Evolutionary conservation across 31 red algal genomes (phyloP), one percentile per base, ranked within the genome.

Genomic region (Porphyra umbilicalis): DNA sequence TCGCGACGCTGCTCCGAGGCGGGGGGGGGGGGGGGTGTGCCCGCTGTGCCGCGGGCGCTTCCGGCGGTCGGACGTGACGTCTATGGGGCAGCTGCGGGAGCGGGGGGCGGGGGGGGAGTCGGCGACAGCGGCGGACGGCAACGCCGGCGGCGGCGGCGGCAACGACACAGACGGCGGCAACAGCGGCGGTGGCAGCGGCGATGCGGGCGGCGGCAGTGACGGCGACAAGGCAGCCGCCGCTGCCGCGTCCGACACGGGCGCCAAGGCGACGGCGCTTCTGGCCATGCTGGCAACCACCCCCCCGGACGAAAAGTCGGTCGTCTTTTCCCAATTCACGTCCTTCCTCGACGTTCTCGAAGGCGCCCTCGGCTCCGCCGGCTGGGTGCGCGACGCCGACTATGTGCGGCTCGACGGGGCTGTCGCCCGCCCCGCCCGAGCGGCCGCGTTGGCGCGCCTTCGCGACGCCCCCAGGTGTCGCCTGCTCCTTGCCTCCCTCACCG

Each of bases 401-500:
- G 30, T 34, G 10, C 39, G 75, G 8, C 76, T 92, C 16, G 87
- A 85, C 30, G 89, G 87, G 32, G 68, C 33, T 18, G 32, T 76
- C 25, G 25, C 38, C n/a, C 76, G 44, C 31, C 4, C 10, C 8
- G 33, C 40, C 29, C 74, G 76, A 2, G 57, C 76, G 34, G 39
- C 83, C 16, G 31, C 77, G 30, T 25, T 92, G 35, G 5, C 33
- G 20, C 31, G 33, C 36, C 42, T 80, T 34, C 33, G 74, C 32
- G 76, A 71, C 9, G 87, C 77, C 0, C 81, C 82, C 9, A 32
- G 36, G 18, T 38, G 30, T 8, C 38, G 77, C 35, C 35, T 95
- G 57, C 77, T 95, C 32, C 30, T 95, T 6, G 79, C 90, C 9
- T 86, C 82, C 11, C 78, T 95, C 33, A 88, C 71, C 7, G 91